These are phyloP conservation scores for Lantana camara DNA, from an alignment of 257 asterid genomes.

Conservation along the genomic window DNA sequence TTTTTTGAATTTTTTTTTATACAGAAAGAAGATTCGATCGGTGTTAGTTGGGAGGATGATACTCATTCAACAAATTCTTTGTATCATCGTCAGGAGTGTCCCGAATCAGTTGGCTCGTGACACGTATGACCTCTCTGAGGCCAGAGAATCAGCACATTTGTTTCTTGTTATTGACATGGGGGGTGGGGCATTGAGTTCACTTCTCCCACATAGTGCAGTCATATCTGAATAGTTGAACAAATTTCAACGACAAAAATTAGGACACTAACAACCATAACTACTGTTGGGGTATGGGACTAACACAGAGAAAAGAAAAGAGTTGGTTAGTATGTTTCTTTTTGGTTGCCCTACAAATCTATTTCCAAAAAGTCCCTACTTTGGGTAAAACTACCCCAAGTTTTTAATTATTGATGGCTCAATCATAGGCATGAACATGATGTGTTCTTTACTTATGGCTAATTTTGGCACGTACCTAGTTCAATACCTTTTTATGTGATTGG, in stretches of 20 bases:
- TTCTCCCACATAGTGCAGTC: constrained; percentile 42
- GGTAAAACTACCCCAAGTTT: constrained; percentile 17
- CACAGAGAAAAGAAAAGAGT: constrained; percentile 19
- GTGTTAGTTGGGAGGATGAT: too few relatives aligned
- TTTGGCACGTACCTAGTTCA: neutral
- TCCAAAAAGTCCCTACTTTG: neutral
- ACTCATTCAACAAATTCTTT: too few relatives aligned
- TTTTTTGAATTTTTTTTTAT: too few relatives aligned
- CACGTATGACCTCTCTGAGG: too few relatives aligned
- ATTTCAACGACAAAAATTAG: constrained; percentile 33
- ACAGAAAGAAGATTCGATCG: too few relatives aligned
- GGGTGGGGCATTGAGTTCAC: constrained; percentile 26
- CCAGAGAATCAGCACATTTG: constrained; percentile 36
- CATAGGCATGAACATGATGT: constrained; percentile 27
- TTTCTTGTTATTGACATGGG: constrained; percentile 47
- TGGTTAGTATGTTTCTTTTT: constrained; percentile 23
- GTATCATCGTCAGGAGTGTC: too few relatives aligned
- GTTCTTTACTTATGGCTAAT: too few relatives aligned
- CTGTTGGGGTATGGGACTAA: constrained; percentile 24
- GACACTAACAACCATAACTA: constrained; percentile 22
- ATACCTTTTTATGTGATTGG: too few relatives aligned
- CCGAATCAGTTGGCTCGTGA: too few relatives aligned
- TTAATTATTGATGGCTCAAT: constrained; percentile 12
- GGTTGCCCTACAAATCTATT: constrained; percentile 40
- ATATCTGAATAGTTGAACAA: constrained; percentile 31